Evolutionary conservation across 805 yeast genomes (phyloP).

Genomic region (Cyberlindnera samutprakarnensis): DNA sequence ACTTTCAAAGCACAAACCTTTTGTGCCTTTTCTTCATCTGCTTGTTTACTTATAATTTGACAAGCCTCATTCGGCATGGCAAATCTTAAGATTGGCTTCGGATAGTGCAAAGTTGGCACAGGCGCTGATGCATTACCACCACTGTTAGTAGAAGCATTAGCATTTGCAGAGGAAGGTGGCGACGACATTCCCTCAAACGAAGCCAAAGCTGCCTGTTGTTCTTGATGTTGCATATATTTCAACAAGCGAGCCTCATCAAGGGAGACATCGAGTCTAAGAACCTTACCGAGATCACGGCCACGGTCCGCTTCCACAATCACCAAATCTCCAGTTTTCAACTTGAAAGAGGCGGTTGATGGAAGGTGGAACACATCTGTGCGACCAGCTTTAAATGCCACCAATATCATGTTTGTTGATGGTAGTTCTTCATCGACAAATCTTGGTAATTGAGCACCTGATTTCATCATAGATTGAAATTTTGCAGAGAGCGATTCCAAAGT

Average conservation of each 20-base stretch:
- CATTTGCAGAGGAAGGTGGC: constrained; percentile 4
- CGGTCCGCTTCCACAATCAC: constrained; percentile 80
- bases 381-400: constrained; percentile 74
- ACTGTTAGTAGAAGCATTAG: constrained; percentile 1
- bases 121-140: constrained; percentile 1
- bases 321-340: constrained; percentile 52
- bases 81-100: constrained; percentile 70
- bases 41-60: constrained; percentile 53
- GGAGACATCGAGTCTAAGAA: constrained; percentile 56
- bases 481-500: constrained; percentile 5
- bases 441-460: constrained; percentile 17
- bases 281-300: constrained; percentile 75
- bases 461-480: constrained; percentile 8
- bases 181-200: constrained; percentile 15
- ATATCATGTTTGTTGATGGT: constrained; percentile 34
- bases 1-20: constrained; percentile 20
- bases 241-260: constrained; percentile 63
- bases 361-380: constrained; percentile 71
- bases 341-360: constrained; percentile 27
- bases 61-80: constrained; percentile 67
- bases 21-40: constrained; percentile 64
- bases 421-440: constrained; percentile 16
- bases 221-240: constrained; percentile 66
- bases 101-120: constrained; percentile 31
- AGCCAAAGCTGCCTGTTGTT: constrained; percentile 50